Percentiles rank a stretch among this genome's conserved stretches.
These are phyloP conservation scores for Sarcomyxa edulis DNA, from an alignment of 768 basidiomycete genomes.

Conservation along the genomic window DNA sequence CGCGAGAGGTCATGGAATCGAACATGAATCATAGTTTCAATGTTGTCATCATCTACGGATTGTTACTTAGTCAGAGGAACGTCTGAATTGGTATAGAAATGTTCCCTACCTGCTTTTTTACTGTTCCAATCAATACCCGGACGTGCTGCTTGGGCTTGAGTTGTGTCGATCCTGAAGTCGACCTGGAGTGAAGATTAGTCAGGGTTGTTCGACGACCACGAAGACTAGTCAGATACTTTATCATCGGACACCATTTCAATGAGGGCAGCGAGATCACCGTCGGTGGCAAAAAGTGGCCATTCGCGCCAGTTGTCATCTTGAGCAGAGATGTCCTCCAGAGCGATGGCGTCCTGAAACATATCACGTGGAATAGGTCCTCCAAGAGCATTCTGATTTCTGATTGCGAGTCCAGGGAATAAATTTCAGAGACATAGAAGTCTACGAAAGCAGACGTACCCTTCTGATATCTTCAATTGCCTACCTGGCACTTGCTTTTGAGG, in stretches of 20 bases:
- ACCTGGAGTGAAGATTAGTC: constrained; percentile 36
- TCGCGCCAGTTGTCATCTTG: constrained; percentile 55
- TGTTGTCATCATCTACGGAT: constrained; percentile 71
- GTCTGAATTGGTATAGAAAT: not conserved
- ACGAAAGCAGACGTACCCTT: constrained; percentile 35
- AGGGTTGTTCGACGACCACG: not conserved
- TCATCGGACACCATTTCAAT: constrained; percentile 80
- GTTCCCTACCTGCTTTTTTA: constrained; percentile 71
- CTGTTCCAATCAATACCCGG: constrained; percentile 75
- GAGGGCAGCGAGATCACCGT: constrained; percentile 76
- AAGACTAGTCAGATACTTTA: constrained; percentile 38
- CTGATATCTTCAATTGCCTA: constrained; percentile 71
- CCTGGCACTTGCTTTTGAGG: constrained; percentile 63
- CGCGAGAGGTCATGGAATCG: constrained; percentile 24
- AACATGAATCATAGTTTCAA: constrained; percentile 63
- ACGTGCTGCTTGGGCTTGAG: constrained; percentile 51
- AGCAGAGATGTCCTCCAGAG: constrained; percentile 51
- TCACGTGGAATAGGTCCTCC: constrained; percentile 61
- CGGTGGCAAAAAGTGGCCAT: constrained; percentile 77
- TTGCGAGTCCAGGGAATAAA: not conserved
- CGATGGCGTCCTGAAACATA: constrained; percentile 65
- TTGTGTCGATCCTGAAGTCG: constrained; percentile 66
- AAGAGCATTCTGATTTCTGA: constrained; percentile 63
- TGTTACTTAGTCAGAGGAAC: constrained; percentile 5
- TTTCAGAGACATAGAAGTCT: constrained; percentile 1